Base-by-base conservation (phyloP, 179 eudicot species). In the Camellia oleifera region DNA sequence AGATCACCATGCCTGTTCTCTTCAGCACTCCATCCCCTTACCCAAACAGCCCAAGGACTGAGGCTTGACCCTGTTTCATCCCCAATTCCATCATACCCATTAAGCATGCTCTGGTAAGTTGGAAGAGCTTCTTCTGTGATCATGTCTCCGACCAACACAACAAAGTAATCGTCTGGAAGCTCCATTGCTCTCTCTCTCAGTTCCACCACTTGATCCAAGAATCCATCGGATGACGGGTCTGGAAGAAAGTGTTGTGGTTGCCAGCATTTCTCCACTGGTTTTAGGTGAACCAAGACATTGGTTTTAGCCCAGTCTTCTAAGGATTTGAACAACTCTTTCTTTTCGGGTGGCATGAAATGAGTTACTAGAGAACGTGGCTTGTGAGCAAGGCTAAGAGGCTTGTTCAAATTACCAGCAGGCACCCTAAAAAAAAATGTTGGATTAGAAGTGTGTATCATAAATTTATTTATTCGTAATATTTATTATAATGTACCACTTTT, bases 1-100 rank as follows among this genome's bases (percentile, higher is more conserved):
- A 85, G 88, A 54, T 85, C 88, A 78, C 88, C 88, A 18, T 83
- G 88, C 79, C 86, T 81, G 80, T 85, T 85, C 78, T 85, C 88
- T 81, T 85, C 88, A 48, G 86, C 88, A 7, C 85, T 85, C 88
- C 88, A 85, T 66, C 83, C 88, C 76, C 88, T 83, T 69, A 85
- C 83, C 88, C 88, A 85, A 52, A 83, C 18, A 60, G 88, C 86
- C 88, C 88, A 85, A 56, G 88, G 57, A 65, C 82, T 85, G 40
- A 84, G 86, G 76, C 88, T 85, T 69, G 88, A 85, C 20, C 86
- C 84, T 2, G 88, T 85, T 83, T 85, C 86, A 78, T 85, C 88
- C 82, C 79, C 66, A 69, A 83, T 83, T 75, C 88, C 88, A 75
- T 85, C 88, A 72, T 83, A 70, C 48, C 84, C 83, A 83, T 85